Percentiles rank a stretch among this genome's conserved stretches.
Conservation (phyloP, 2,329 filamentous ascomycete genomes). For the Sporothrix brunneoviolacea region DNA sequence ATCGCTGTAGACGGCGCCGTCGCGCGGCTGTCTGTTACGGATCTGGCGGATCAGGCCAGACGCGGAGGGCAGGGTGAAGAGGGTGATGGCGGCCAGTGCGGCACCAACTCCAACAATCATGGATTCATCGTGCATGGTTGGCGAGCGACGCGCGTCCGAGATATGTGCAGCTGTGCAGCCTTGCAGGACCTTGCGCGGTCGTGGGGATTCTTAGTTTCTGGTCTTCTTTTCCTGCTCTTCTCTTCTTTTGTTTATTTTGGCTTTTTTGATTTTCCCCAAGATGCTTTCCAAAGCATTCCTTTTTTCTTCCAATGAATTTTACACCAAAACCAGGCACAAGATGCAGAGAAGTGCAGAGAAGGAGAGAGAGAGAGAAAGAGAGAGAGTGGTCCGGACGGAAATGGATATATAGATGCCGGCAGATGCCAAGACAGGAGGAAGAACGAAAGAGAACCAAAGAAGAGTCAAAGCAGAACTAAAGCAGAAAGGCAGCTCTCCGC, state of each 20-base stretch:
- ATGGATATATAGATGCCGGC: not conserved
- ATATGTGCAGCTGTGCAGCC: not conserved
- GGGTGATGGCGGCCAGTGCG: constrained; percentile 24
- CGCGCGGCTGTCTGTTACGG: constrained; percentile 24
- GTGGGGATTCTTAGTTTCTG: not conserved
- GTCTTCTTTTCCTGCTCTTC: not conserved
- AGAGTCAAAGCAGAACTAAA: not conserved
- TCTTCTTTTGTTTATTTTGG: not conserved
- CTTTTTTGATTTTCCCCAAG: not conserved
- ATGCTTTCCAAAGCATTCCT: too few species aligned
- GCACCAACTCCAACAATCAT: constrained; percentile 22
- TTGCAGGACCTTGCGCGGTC: too few species aligned
- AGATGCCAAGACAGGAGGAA: not conserved
- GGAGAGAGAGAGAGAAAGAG: constrained; percentile 1
- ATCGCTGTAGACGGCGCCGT: constrained; percentile 52
- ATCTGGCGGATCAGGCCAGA: constrained; percentile 24
- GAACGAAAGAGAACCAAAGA: too few species aligned
- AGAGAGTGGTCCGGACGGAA: not conserved
- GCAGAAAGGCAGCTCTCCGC: not conserved
- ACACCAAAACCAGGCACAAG: not conserved
- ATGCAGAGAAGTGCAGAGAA: not conserved
- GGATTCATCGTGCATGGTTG: constrained; percentile 25
- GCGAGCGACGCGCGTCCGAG: not conserved
- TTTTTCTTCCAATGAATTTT: not conserved
- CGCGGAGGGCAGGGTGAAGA: constrained; percentile 26